A percentile compares a stretch with the other conserved stretches of the same genome.
phyloP scores from a whole-genome alignment of 495 filamentous ascomycete species.

The Chlorociboria aeruginascens region DNA sequence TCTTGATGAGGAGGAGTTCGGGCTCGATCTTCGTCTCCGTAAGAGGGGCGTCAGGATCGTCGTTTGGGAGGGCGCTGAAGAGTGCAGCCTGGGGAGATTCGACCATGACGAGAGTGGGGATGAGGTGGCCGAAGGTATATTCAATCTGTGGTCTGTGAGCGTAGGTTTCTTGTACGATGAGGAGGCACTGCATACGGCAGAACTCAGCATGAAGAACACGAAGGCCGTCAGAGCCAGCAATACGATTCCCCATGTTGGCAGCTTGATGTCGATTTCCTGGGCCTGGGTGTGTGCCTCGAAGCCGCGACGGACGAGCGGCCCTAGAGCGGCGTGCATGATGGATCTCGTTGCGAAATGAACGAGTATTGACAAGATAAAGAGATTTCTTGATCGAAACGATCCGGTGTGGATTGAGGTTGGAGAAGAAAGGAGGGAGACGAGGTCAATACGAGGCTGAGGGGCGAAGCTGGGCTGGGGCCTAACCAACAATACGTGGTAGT shows the following conservation, averaged over 20 bases:
- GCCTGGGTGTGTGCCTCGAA: not conserved
- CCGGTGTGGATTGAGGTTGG: not conserved
- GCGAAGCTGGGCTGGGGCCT: not conserved
- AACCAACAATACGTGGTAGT: no score
- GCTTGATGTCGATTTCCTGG: not conserved
- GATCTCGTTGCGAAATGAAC: not conserved
- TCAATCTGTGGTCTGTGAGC: slow-evolving; percentile 11
- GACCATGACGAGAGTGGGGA: slow-evolving; percentile 19
- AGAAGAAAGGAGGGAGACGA: not conserved
- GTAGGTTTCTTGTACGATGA: not conserved
- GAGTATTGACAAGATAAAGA: not conserved
- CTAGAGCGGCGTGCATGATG: slow-evolving; percentile 2
- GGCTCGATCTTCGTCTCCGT: slow-evolving; percentile 8
- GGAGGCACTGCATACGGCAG: slow-evolving; percentile 2
- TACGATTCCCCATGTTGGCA: slow-evolving; percentile 12
- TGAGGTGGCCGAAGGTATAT: slow-evolving; percentile 17
- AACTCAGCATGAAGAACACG: slow-evolving; percentile 3
- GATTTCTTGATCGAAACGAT: not conserved
- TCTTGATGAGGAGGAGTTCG: not conserved
- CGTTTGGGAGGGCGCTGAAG: slow-evolving; percentile 17
- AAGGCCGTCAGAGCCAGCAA: slow-evolving; percentile 3
- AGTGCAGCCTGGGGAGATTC: slow-evolving; percentile 16
- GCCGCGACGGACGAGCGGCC: slow-evolving; percentile 5
- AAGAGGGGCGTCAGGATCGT: slow-evolving; percentile 10
- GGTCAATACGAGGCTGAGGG: not conserved